These are phyloP conservation scores for Aspergillus glaucus DNA, from an alignment of 2,329 filamentous ascomycete genomes.

Conservation along the genomic window DNA sequence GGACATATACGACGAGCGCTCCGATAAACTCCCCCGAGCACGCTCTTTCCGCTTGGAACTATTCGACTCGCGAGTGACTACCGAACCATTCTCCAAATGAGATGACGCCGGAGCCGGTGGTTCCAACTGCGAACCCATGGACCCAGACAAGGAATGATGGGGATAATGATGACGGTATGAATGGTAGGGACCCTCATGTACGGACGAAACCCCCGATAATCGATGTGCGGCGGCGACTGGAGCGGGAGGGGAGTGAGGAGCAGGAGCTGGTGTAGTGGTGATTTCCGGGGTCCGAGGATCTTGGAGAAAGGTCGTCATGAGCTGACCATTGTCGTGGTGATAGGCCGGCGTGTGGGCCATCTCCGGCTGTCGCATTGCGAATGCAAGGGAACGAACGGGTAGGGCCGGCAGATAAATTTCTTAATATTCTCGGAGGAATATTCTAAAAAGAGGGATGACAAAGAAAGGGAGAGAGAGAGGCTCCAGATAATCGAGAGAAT, in stretches of 20 bases:
- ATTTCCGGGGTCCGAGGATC: conserved; percentile 10
- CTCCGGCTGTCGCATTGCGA: conserved; percentile 27
- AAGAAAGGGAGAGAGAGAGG: conserved; percentile 4
- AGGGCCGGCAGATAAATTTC: conserved; percentile 2
- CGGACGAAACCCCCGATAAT: conserved; percentile 14
- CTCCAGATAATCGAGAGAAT: conserved; percentile 12
- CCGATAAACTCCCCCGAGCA: conserved; percentile 25
- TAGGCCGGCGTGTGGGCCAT: conserved; percentile 33
- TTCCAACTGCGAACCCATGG: conserved; percentile 10
- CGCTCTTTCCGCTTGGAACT: conserved; percentile 25
- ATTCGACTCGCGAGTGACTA: conserved; percentile 20
- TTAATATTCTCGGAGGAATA: not conserved
- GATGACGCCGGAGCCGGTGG: conserved; percentile 8
- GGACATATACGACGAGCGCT: conserved; percentile 31
- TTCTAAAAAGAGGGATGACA: not conserved
- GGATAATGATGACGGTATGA: conserved; percentile 10
- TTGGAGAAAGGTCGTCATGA: conserved; percentile 17
- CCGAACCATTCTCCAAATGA: conserved; percentile 15
- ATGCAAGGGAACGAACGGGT: conserved; percentile 6
- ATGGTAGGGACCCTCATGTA: conserved; percentile 15
- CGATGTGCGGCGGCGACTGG: conserved; percentile 1
- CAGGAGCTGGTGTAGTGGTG: conserved; percentile 3
- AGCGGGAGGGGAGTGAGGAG: not conserved
- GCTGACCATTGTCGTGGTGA: conserved; percentile 22
- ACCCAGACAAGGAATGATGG: conserved; percentile 12